Base-by-base conservation (phyloP, 331 rosid species). In the Quercus lobata region DNA sequence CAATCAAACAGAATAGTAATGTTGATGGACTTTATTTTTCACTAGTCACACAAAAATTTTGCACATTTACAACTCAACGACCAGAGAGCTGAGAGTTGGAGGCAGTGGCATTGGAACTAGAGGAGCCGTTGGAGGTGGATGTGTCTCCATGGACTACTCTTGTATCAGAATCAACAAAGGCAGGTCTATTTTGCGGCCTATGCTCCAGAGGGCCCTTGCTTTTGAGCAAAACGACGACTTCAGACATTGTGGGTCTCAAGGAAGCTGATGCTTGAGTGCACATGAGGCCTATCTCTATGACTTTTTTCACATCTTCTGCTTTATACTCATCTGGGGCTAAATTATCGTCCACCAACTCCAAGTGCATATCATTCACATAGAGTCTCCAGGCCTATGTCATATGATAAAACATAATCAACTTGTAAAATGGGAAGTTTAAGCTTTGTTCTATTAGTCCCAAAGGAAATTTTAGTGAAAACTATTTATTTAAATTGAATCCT, bases 181-280 rank as follows among this genome's bases (percentile, higher is more conserved):
- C 81, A 2, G 85, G 85, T 69, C 75, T 77, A 37, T 61, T 77
- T 21, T 61, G 78, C 2, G 81, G 69, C 61, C 75, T 77, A 1
- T 69, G 54, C 65, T 63, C 71, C 52, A 49, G 3, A 9, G 70
- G 54, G 63, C 69, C n/a, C 65, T 75, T 77, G 41, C 60, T 52
- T 82, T 82, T 82, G n/a, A 82, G 85, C 76, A 82, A 65, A 77
- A 72, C 82, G 0, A 77, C 75, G 0, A 72, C 22, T 72, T 82
- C 82, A 55, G 85, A 82, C 85, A 82, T 82, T 11, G 85, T 72
- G 65, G 85, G 85, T 78, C 85, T 82, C 57, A 35, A 15, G 16
- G 78, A 54, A 18, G 85, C 41, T 21, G 82, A 77, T 41, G 85
- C 29, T 4, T 82, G 85, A 53, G 77, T 63, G 76, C 85, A 82